Conservation (phyloP, 208 protist species). For the Angomonas deanei region DNA sequence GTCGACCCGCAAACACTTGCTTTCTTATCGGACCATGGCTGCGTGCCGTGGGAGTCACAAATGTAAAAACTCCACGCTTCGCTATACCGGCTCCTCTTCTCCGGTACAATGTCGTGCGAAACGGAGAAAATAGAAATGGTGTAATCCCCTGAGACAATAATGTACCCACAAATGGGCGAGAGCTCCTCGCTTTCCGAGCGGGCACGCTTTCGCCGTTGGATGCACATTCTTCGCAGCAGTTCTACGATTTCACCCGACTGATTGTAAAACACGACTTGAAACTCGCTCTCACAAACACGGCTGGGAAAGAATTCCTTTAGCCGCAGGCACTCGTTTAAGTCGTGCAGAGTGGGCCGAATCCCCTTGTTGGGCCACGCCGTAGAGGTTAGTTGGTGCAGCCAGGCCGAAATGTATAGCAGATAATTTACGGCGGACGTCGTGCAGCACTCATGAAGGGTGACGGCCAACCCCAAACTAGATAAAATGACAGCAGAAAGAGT, state of each 20-base stretch:
- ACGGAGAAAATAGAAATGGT: slow-evolving; percentile 80
- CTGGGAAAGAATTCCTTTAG: slow-evolving; percentile 73
- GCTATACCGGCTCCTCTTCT: slow-evolving; percentile 20
- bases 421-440: slow-evolving; percentile 78
- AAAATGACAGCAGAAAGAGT: slow-evolving; percentile 68
- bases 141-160: slow-evolving; percentile 87
- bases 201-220: slow-evolving; percentile 7
- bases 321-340: slow-evolving; percentile 71
- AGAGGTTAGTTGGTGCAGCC: slow-evolving; percentile 80
- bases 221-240: slow-evolving; percentile 56
- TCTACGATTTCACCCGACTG: slow-evolving; percentile 38
- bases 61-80: slow-evolving; percentile 81
- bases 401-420: slow-evolving; percentile 82
- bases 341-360: slow-evolving; percentile 64
- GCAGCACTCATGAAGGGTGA: slow-evolving; percentile 51
- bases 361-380: slow-evolving; percentile 62
- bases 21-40: slow-evolving; percentile 78
- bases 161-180: slow-evolving; percentile 67
- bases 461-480: slow-evolving; percentile 67
- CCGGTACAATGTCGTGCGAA: slow-evolving; percentile 33
- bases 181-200: not conserved
- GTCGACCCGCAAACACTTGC: slow-evolving; percentile 65
- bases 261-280: slow-evolving; percentile 83
- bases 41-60: slow-evolving; percentile 83
- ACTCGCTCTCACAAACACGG: slow-evolving; percentile 57